Evolutionary conservation across 345 rosid genomes (phyloP).

Genomic region (Eucalyptus cloeziana): DNA sequence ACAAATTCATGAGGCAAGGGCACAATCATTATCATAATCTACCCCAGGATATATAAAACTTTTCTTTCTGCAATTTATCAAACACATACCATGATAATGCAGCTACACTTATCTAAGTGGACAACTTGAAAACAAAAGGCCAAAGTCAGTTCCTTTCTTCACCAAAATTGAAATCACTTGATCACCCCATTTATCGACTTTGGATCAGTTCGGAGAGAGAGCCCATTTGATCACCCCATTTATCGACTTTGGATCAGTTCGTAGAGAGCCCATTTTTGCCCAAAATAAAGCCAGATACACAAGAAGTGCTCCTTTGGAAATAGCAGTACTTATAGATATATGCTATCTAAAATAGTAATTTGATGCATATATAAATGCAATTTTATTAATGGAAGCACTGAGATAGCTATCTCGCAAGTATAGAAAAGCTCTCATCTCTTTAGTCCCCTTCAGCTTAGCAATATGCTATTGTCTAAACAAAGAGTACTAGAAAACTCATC

Average conservation of each 20-base stretch:
- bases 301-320: not conserved
- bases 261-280: not conserved
- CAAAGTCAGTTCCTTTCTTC: no score
- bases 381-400: fast-evolving
- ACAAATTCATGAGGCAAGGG: not conserved
- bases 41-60: not conserved
- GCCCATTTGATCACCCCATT: not conserved
- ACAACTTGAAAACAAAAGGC: not conserved
- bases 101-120: not conserved
- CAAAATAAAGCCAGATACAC: not conserved
- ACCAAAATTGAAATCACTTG: not conserved
- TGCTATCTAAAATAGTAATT: no score
- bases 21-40: not conserved
- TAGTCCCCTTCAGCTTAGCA: no score
- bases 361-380: no score
- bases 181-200: no score
- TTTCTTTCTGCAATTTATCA: not conserved
- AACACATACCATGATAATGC: not conserved
- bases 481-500: no score
- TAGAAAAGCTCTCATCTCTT: no score
- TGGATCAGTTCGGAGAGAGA: no score
- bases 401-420: no score
- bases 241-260: no score
- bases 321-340: no score
- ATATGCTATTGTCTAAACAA: no score